Conservation (phyloP, 139 green algal species). For the Eudorina sp. region DNA sequence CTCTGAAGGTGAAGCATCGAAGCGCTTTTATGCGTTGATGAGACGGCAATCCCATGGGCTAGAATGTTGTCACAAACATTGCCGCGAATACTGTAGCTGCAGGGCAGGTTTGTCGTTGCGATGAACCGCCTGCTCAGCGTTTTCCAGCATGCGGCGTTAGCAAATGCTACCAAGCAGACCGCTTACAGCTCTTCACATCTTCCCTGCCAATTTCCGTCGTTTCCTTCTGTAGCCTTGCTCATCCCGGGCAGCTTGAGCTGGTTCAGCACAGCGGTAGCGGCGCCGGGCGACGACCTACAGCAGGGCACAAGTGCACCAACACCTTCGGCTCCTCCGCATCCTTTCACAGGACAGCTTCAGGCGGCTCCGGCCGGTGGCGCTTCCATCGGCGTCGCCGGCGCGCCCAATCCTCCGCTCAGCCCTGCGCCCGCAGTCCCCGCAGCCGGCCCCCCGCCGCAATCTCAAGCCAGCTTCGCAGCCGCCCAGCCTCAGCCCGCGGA, state of each 20-base stretch:
- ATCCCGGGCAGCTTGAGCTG: background rate
- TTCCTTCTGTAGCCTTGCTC: background rate
- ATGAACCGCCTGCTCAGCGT: conserved; percentile 32
- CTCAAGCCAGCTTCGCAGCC: background rate
- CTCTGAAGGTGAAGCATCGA: too few relatives aligned
- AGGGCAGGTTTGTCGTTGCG: conserved; percentile 2
- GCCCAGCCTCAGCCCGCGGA: background rate
- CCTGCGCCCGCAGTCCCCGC: too few relatives aligned
- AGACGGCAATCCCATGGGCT: too few relatives aligned
- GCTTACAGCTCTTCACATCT: background rate
- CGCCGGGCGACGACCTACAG: background rate
- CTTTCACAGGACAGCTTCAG: too few relatives aligned
- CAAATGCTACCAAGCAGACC: background rate
- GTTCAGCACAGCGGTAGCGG: conserved; percentile 17
- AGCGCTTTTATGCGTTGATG: too few relatives aligned
- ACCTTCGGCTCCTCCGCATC: too few relatives aligned
- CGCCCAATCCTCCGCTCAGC: too few relatives aligned
- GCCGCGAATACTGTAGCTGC: background rate
- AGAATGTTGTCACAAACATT: background rate
- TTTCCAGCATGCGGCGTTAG: conserved; percentile 8
- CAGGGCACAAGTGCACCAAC: background rate
- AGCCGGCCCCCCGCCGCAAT: too few relatives aligned
- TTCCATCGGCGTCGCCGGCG: background rate
- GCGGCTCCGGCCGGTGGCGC: too few relatives aligned
- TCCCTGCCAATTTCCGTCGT: background rate